These are phyloP conservation scores for Xylaria acuta DNA, from an alignment of 495 filamentous ascomycete species.

Conservation along the genomic window DNA sequence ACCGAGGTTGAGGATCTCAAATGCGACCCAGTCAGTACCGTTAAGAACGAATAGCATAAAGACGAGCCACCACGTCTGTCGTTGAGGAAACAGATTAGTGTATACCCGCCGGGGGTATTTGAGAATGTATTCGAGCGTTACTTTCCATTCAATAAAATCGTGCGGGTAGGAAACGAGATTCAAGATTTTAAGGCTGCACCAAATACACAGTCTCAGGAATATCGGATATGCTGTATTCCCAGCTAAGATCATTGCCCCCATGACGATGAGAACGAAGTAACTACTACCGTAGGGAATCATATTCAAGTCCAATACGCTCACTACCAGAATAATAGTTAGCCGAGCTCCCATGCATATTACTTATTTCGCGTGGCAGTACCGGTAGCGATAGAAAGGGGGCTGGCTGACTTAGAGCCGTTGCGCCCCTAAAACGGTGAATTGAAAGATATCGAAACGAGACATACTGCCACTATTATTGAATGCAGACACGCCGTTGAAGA, in stretches of 20 bases:
- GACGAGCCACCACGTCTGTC: slow-evolving; percentile 81
- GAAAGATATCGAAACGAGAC: background rate
- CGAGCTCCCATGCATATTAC: background rate
- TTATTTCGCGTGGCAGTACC: background rate
- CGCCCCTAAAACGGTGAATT: background rate
- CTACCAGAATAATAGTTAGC: slow-evolving; percentile 38
- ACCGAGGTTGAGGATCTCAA: slow-evolving; percentile 79
- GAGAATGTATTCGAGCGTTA: slow-evolving; percentile 81
- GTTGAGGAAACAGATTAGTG: slow-evolving; percentile 80
- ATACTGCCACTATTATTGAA: slow-evolving; percentile 73
- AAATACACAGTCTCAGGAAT: slow-evolving; percentile 79
- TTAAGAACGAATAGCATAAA: slow-evolving; percentile 76
- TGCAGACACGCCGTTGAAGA: slow-evolving; percentile 74
- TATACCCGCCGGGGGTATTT: slow-evolving; percentile 80
- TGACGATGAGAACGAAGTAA: slow-evolving; percentile 75
- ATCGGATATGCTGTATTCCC: slow-evolving; percentile 83
- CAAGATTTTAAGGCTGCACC: slow-evolving; percentile 58
- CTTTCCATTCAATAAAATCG: slow-evolving; percentile 50
- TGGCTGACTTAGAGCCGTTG: background rate
- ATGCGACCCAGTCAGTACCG: slow-evolving; percentile 79
- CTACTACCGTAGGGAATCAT: slow-evolving; percentile 73
- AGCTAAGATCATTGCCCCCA: slow-evolving; percentile 78
- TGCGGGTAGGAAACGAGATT: slow-evolving; percentile 35
- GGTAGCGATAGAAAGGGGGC: background rate
- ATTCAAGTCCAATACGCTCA: slow-evolving; percentile 83